These are phyloP conservation scores for Mrakia blollopis DNA, from an alignment of 768 basidiomycete genomes.

Conservation along the genomic window DNA sequence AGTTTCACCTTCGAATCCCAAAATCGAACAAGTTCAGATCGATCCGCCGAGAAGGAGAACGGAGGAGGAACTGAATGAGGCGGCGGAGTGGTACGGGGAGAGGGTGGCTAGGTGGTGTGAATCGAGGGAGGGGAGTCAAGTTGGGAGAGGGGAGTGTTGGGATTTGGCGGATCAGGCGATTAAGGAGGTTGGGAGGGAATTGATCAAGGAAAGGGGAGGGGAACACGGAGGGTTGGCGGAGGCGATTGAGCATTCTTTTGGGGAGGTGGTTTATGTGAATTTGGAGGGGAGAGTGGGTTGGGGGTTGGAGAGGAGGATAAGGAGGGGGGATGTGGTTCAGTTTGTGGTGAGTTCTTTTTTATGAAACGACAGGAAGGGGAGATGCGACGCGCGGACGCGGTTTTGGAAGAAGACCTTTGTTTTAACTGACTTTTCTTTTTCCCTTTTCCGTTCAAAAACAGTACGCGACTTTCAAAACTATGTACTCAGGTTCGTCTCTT, in stretches of 20 bases:
- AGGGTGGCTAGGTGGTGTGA: constrained; percentile 12
- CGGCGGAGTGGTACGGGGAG: neutral
- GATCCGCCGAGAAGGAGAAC: neutral
- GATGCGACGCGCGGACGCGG: neutral
- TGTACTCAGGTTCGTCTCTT: neutral
- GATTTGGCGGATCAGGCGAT: constrained; percentile 21
- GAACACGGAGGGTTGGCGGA: constrained; percentile 1
- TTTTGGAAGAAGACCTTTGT: neutral
- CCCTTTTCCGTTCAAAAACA: neutral
- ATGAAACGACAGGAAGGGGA: neutral
- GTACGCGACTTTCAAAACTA: constrained; percentile 18
- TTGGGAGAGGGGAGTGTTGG: constrained; percentile 22
- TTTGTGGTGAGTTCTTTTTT: constrained; percentile 23
- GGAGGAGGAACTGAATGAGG: neutral
- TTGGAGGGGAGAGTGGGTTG: neutral
- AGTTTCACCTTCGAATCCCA: neutral
- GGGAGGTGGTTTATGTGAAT: constrained; percentile 16
- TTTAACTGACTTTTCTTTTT: neutral
- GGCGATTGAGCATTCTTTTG: constrained; percentile 10
- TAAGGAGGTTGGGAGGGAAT: constrained; percentile 2
- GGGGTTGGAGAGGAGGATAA: constrained; percentile 2
- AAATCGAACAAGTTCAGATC: neutral
- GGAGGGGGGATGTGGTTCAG: constrained; percentile 21
- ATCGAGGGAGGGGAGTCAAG: neutral
- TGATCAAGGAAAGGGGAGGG: constrained; percentile 1